Percentiles rank a stretch among this genome's conserved stretches.
Evolutionary conservation across 371 early-diverging fungal genomes (phyloP).

Genomic region (Catenaria anguillulae): DNA sequence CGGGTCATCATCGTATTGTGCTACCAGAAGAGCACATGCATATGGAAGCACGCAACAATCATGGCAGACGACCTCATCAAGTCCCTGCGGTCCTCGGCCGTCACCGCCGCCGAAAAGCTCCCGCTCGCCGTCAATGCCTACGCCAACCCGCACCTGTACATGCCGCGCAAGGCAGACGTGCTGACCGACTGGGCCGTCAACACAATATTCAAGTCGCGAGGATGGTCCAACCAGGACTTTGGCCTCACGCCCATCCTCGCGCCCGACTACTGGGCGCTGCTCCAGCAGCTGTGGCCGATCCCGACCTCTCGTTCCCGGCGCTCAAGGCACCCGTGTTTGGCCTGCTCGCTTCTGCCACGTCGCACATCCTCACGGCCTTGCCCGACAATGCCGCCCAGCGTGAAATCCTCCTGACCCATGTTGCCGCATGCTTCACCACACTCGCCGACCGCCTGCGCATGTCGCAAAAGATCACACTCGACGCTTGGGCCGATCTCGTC

Average conservation of each 20-base stretch:
- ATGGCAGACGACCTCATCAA: not conserved
- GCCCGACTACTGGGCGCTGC: not conserved
- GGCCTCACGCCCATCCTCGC: not conserved
- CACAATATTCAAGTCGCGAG: not conserved
- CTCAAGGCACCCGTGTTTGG: not conserved
- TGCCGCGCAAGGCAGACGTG: not conserved
- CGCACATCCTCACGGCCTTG: not conserved
- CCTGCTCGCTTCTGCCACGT: not conserved
- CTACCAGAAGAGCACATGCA: too few relatives aligned
- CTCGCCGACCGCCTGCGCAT: not conserved
- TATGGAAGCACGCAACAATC: too few relatives aligned
- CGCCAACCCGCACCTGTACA: not conserved
- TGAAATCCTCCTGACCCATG: not conserved
- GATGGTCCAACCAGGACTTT: not conserved
- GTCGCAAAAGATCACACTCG: not conserved
- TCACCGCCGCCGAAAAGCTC: constrained; percentile 1
- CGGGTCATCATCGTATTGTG: too few relatives aligned
- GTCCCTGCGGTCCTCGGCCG: not conserved
- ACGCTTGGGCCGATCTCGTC: not conserved
- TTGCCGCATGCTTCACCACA: not conserved
- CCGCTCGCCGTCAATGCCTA: not conserved
- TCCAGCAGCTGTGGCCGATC: not conserved
- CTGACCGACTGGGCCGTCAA: not conserved
- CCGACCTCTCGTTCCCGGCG: not conserved
- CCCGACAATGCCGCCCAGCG: not conserved